phyloP scores from a whole-genome alignment of 768 basidiomycete species.

The Russula virescens region DNA sequence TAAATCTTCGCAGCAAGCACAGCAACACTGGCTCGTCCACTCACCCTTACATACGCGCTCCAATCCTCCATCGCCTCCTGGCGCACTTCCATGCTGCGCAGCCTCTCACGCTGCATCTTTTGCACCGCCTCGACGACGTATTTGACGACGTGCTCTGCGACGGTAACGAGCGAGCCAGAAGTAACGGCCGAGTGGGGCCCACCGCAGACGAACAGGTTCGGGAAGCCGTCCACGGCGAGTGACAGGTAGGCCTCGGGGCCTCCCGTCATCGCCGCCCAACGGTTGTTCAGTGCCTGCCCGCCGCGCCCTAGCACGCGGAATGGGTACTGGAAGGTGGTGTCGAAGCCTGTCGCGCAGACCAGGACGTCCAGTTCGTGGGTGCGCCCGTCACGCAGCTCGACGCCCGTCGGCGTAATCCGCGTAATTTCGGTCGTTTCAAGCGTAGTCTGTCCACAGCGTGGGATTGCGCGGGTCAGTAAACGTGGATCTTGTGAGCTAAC shows the following conservation, averaged over 20 bases:
- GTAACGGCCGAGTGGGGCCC: slow-evolving; percentile 56
- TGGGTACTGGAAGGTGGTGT: slow-evolving; percentile 42
- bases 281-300: slow-evolving; percentile 47
- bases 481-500: no score
- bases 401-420: slow-evolving; percentile 47
- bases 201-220: slow-evolving; percentile 56
- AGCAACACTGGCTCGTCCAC: slow-evolving; percentile 3
- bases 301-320: slow-evolving; percentile 51
- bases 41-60: slow-evolving; percentile 52
- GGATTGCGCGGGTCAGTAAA: no score
- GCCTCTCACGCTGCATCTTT: slow-evolving; percentile 57
- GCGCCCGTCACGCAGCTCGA: slow-evolving; percentile 51
- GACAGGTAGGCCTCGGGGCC: slow-evolving; percentile 45
- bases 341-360: slow-evolving; percentile 59
- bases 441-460: slow-evolving; percentile 39
- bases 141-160: slow-evolving; percentile 52
- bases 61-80: slow-evolving; percentile 55
- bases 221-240: slow-evolving; percentile 56
- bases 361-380: slow-evolving; percentile 53
- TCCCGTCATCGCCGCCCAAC: slow-evolving; percentile 41
- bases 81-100: slow-evolving; percentile 59
- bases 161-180: slow-evolving; percentile 47
- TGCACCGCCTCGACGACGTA: slow-evolving; percentile 49
- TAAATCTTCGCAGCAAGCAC: no score
- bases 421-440: slow-evolving; percentile 42